A percentile compares a stretch with the other conserved stretches of the same genome.
These are phyloP conservation scores for Trichodelitschia bisporula DNA, from an alignment of 495 filamentous ascomycete genomes.

Conservation along the genomic window DNA sequence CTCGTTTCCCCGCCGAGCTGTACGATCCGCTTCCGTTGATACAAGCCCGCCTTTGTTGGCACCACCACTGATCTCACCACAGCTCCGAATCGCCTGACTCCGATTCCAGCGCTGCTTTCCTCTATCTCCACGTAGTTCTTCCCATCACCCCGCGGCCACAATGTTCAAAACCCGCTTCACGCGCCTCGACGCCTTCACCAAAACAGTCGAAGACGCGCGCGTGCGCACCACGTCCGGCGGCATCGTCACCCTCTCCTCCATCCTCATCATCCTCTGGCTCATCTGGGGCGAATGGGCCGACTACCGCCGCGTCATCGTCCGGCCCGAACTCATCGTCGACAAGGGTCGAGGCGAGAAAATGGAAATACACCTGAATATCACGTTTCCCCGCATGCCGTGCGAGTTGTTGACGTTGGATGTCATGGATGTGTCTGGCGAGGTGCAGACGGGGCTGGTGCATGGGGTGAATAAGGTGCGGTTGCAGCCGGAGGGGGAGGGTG, in stretches of 20 bases:
- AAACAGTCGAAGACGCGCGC: constrained; percentile 94
- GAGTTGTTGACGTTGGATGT: constrained; percentile 91
- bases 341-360: constrained; percentile 94
- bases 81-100: too few species aligned
- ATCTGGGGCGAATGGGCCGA: constrained; percentile 91
- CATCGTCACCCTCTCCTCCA: constrained; percentile 72
- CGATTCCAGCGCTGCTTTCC: too few species aligned
- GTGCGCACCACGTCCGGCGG: constrained; percentile 94
- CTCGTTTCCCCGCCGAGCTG: too few species aligned
- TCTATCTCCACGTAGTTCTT: too few species aligned
- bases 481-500: constrained; percentile 42
- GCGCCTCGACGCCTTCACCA: constrained; percentile 91
- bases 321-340: constrained; percentile 85
- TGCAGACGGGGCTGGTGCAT: constrained; percentile 80
- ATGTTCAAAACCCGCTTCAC: constrained; percentile 80
- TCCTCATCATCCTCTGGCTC: constrained; percentile 69
- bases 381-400: constrained; percentile 81
- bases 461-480: constrained; percentile 78
- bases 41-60: too few species aligned
- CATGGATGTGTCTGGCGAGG: constrained; percentile 95
- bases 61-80: too few species aligned
- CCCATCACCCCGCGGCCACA: too few species aligned
- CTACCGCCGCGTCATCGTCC: constrained; percentile 64
- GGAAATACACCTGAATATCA: constrained; percentile 97
- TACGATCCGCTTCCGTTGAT: too few species aligned